Evolutionary conservation across 352 stramenopile species (phyloP).

Genomic region (Globisporangium okanoganense): DNA sequence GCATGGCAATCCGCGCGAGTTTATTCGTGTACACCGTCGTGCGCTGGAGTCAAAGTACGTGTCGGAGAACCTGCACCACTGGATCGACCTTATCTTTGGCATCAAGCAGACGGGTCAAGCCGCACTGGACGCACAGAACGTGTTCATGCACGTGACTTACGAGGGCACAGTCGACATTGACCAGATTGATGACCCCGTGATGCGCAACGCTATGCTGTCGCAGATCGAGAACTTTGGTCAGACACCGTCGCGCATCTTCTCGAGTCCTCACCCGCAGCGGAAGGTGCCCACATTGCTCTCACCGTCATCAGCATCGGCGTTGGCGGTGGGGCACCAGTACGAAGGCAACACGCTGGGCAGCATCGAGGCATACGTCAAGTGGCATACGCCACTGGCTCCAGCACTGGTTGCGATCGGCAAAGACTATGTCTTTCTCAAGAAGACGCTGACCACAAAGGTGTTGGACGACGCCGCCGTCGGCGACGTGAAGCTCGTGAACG

Average conservation of each 20-base stretch:
- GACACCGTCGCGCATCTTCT: constrained; percentile 79
- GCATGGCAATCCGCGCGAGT: constrained; percentile 89
- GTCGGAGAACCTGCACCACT: constrained; percentile 95
- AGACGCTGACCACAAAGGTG: constrained; percentile 31
- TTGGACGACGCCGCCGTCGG: constrained; percentile 39
- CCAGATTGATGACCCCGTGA: constrained; percentile 79
- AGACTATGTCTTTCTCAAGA: constrained; percentile 74
- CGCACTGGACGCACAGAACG: constrained; percentile 92
- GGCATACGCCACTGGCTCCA: constrained; percentile 64
- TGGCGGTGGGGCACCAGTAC: constrained; percentile 34
- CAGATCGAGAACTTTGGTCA: constrained; percentile 93
- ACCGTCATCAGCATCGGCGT: not conserved
- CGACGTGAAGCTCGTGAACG: constrained; percentile 49
- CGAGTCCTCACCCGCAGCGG: constrained; percentile 53
- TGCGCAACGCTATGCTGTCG: constrained; percentile 88
- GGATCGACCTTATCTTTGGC: constrained; percentile 98
- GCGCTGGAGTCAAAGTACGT: constrained; percentile 96
- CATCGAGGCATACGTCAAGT: constrained; percentile 74
- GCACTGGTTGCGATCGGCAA: constrained; percentile 71
- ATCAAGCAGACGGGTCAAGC: constrained; percentile 92
- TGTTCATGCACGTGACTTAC: constrained; percentile 87
- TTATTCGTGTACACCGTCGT: constrained; percentile 93
- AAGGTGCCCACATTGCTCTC: constrained; percentile 41
- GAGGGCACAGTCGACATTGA: constrained; percentile 82
- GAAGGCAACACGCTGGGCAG: constrained; percentile 53